phyloP scores from a whole-genome alignment of 441 rosid species.

The Syzygium malaccense region DNA sequence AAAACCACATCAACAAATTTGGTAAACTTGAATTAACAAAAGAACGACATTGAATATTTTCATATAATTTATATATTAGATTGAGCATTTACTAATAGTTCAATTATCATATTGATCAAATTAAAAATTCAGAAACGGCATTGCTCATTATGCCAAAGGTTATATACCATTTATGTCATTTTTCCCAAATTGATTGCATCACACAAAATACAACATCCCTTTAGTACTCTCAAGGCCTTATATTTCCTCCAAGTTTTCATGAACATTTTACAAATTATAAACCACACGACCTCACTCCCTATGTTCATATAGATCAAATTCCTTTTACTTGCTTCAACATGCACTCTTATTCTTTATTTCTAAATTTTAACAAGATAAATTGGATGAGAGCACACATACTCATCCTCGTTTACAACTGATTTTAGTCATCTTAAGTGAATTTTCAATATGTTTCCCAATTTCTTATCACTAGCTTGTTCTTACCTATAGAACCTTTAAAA shows the following conservation, averaged over 20 bases:
- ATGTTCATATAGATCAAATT: background rate
- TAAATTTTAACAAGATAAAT: background rate
- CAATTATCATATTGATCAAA: background rate
- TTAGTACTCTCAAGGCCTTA: background rate
- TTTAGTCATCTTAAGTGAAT: background rate
- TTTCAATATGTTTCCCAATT: background rate
- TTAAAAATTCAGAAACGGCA: background rate
- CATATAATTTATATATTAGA: background rate
- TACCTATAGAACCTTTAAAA: background rate
- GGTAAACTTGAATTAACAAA: accelerated
- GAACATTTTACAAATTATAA: background rate
- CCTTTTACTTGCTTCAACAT: background rate
- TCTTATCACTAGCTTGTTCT: background rate
- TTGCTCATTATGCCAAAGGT: background rate
- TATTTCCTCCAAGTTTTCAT: background rate
- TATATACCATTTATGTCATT: background rate
- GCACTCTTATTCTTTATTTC: background rate
- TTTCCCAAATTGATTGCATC: background rate
- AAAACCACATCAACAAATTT: background rate
- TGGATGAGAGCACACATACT: background rate
- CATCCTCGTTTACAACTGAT: background rate
- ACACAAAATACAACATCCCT: background rate
- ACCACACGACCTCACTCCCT: background rate
- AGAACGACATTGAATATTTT: background rate
- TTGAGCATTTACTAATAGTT: background rate